A percentile compares a stretch with the other conserved stretches of the same genome.
Evolutionary conservation across 495 filamentous ascomycete genomes (phyloP).

Genomic region (Hyaloscypha hepaticicola): DNA sequence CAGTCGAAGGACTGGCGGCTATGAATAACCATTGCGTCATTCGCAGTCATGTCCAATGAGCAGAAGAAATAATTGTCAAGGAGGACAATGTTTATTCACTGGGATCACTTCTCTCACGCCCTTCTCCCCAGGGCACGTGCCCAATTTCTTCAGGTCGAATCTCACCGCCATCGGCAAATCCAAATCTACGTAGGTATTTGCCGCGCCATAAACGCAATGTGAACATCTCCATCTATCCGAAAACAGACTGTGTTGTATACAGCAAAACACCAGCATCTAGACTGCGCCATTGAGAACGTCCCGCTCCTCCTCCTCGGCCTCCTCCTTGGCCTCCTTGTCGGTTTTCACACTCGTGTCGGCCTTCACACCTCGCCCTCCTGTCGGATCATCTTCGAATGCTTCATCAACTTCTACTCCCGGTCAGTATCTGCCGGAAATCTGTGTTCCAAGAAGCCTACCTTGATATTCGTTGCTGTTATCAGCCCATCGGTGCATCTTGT

Average conservation of each 20-base stretch:
- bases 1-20: too few relatives aligned
- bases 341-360: not conserved
- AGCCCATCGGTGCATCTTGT: constrained; percentile 60
- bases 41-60: too few relatives aligned
- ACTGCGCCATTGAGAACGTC: constrained; percentile 3
- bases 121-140: too few relatives aligned
- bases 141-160: too few relatives aligned
- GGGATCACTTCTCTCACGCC: too few relatives aligned
- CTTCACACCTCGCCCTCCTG: not conserved
- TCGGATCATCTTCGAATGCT: not conserved
- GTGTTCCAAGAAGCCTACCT: constrained; percentile 14
- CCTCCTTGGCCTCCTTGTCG: not conserved
- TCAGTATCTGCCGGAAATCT: constrained; percentile 2
- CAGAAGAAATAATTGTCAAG: too few relatives aligned
- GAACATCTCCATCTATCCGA: not conserved
- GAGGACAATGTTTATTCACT: too few relatives aligned
- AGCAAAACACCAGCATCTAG: not conserved
- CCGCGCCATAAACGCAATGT: too few relatives aligned
- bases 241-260: not conserved
- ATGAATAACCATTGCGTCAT: too few relatives aligned
- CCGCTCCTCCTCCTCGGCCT: constrained; percentile 1
- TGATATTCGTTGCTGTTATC: constrained; percentile 38
- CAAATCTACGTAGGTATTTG: too few relatives aligned
- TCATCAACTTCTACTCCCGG: constrained; percentile 8
- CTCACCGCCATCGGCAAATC: too few relatives aligned